Percentiles rank a stretch among this genome's conserved stretches.
Evolutionary conservation across 352 stramenopile genomes (phyloP).

Genomic region (Phytophthora agathidicida): DNA sequence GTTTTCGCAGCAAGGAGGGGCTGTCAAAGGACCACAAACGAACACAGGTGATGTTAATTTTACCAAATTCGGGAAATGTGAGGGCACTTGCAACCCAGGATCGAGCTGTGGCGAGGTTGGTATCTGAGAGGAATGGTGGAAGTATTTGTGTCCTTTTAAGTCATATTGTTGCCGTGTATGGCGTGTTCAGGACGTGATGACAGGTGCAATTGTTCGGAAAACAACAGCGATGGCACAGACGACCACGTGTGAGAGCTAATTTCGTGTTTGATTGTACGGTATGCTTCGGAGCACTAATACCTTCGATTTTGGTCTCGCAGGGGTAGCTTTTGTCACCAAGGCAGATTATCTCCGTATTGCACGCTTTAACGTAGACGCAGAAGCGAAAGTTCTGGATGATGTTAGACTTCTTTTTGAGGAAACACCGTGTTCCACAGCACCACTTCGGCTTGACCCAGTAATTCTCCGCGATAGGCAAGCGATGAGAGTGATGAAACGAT

Average conservation of each 20-base stretch:
- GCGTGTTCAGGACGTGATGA: constrained; percentile 37
- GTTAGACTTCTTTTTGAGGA: neutral
- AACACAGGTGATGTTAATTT: constrained; percentile 30
- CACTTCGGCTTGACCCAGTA: neutral
- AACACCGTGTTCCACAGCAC: neutral
- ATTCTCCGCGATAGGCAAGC: neutral
- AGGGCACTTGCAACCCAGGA: constrained; percentile 41
- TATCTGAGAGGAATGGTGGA: neutral
- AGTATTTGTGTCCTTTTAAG: neutral
- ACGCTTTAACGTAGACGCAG: constrained; percentile 44
- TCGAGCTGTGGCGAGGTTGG: constrained; percentile 52
- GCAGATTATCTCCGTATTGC: constrained; percentile 41
- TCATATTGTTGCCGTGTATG: neutral
- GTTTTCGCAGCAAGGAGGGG: constrained; percentile 38
- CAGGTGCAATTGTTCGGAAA: constrained; percentile 38
- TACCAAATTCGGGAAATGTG: constrained; percentile 29
- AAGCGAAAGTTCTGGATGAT: neutral
- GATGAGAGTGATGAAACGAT: constrained; percentile 28
- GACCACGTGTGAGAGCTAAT: constrained; percentile 38
- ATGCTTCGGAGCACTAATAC: neutral
- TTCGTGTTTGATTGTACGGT: neutral
- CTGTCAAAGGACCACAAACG: neutral
- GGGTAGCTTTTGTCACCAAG: constrained; percentile 44
- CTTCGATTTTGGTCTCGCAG: constrained; percentile 4
- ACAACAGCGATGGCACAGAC: constrained; percentile 46